Evolutionary conservation across 2,329 filamentous ascomycete genomes (phyloP).

Genomic region (Chrysoporthe deuterocubensis): DNA sequence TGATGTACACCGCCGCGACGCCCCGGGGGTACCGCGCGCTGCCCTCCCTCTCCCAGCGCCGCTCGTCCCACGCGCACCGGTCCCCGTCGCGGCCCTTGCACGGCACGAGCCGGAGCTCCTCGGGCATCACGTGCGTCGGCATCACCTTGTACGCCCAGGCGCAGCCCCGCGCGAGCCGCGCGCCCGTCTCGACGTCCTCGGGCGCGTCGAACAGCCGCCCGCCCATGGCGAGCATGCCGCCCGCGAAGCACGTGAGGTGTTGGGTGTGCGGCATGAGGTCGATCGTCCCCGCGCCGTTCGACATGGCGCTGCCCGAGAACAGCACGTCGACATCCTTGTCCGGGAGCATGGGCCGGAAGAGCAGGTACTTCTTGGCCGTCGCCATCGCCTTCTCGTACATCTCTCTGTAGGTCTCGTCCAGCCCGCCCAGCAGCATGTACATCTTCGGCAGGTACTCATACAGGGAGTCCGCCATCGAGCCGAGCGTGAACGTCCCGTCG

Average conservation of each 20-base stretch:
- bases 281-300: constrained; percentile 33
- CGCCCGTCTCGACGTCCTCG: constrained; percentile 49
- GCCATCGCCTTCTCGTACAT: constrained; percentile 69
- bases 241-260: constrained; percentile 47
- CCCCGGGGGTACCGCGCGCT: constrained; percentile 51
- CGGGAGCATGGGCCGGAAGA: constrained; percentile 71
- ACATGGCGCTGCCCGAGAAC: constrained; percentile 52
- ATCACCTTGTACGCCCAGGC: constrained; percentile 58
- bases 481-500: constrained; percentile 47
- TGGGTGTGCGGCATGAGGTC: constrained; percentile 44
- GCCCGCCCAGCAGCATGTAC: constrained; percentile 66
- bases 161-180: constrained; percentile 55
- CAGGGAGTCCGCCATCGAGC: constrained; percentile 51
- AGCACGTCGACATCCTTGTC: constrained; percentile 60
- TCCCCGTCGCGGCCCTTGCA: constrained; percentile 42
- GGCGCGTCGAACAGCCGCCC: constrained; percentile 41
- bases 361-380: constrained; percentile 62
- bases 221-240: constrained; percentile 50
- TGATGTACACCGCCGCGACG: constrained; percentile 58
- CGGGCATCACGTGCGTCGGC: constrained; percentile 58
- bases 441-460: constrained; percentile 68
- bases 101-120: constrained; percentile 44
- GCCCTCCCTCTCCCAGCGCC: constrained; percentile 37
- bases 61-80: constrained; percentile 57
- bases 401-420: constrained; percentile 62